Conservation (phyloP, 371 early-diverging fungal species). For the Nematocida homosporus region DNA sequence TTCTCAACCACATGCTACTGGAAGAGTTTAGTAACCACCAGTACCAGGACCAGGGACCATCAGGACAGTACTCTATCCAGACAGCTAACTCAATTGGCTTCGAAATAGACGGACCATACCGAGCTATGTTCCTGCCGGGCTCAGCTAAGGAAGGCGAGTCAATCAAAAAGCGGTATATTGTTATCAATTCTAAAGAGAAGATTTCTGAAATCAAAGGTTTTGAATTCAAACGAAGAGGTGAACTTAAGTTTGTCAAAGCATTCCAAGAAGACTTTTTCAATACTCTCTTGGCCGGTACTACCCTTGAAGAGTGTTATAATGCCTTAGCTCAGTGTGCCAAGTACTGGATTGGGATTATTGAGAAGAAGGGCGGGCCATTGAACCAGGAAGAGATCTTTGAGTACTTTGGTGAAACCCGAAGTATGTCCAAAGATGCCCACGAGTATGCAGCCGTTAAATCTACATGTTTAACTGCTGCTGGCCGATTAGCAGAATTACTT, state of each 20-base stretch:
- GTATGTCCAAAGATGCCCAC: constrained; percentile 85
- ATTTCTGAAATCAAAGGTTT: constrained; percentile 98
- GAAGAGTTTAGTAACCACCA: constrained; percentile 93
- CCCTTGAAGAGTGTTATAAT: constrained; percentile 81
- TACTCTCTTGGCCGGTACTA: constrained; percentile 78
- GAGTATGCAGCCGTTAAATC: constrained; percentile 86
- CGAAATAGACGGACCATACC: constrained; percentile 98
- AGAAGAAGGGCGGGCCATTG: constrained; percentile 76
- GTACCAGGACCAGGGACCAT: constrained; percentile 72
- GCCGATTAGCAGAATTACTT: constrained; percentile 88
- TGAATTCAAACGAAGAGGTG: constrained; percentile 95
- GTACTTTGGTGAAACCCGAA: constrained; percentile 90
- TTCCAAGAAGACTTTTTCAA: constrained; percentile 91
- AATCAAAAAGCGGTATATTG: constrained; percentile 94
- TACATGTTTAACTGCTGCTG: constrained; percentile 86
- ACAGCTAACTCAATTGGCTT: constrained; percentile 93
- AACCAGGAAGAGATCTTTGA: constrained; percentile 86
- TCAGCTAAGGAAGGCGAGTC: constrained; percentile 90
- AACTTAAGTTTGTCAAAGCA: constrained; percentile 91
- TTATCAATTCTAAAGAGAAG: constrained; percentile 86
- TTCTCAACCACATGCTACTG: constrained; percentile 93
- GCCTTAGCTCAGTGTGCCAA: constrained; percentile 81
- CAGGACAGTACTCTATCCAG: constrained; percentile 71
- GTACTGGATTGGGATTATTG: constrained; percentile 87
- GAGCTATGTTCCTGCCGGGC: constrained; percentile 94